These are phyloP conservation scores for Spinellus fusiger DNA, from an alignment of 192 early-diverging fungal genomes.

Conservation along the genomic window DNA sequence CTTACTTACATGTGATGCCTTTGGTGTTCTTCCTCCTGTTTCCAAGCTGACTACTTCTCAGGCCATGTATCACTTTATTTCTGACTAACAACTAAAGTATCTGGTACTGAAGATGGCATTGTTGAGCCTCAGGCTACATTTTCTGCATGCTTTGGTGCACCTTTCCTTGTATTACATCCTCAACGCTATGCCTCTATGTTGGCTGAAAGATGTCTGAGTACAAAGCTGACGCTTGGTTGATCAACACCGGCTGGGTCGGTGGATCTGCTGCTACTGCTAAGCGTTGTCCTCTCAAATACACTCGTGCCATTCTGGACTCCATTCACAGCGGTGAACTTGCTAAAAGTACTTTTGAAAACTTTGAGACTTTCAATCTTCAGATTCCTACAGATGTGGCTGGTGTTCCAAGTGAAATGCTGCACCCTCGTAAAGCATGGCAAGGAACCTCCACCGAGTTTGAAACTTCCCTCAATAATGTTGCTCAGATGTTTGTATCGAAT, in stretches of 20 bases:
- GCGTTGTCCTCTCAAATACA: conserved; percentile 94
- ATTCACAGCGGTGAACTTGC: conserved; percentile 91
- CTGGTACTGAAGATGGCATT: conserved; percentile 95
- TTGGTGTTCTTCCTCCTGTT: conserved; percentile 90
- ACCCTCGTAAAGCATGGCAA: conserved; percentile 83
- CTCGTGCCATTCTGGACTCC: conserved; percentile 94
- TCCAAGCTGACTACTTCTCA: conserved; percentile 80
- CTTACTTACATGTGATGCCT: conserved; percentile 92
- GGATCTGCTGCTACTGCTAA: conserved; percentile 79
- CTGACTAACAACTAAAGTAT: conserved; percentile 96
- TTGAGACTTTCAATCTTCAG: conserved; percentile 78
- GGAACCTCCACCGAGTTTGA: conserved; percentile 64
- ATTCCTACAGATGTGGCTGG: conserved; percentile 74
- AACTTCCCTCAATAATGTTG: conserved; percentile 68
- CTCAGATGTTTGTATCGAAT: conserved; percentile 79
- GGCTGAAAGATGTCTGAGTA: conserved; percentile 88
- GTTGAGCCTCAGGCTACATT: conserved; percentile 90
- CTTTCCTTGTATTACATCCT: conserved; percentile 96
- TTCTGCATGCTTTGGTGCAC: conserved; percentile 86
- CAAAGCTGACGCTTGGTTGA: conserved; percentile 82
- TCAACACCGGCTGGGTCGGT: conserved; percentile 97
- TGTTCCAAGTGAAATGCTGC: conserved; percentile 80
- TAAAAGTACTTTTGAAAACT: conserved; percentile 78
- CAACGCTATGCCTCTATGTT: conserved; percentile 93
- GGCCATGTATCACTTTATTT: conserved; percentile 97